Percentiles rank a stretch among this genome's conserved stretches.
phyloP scores from a whole-genome alignment of 768 basidiomycete species.

The Suillus subalutaceus region DNA sequence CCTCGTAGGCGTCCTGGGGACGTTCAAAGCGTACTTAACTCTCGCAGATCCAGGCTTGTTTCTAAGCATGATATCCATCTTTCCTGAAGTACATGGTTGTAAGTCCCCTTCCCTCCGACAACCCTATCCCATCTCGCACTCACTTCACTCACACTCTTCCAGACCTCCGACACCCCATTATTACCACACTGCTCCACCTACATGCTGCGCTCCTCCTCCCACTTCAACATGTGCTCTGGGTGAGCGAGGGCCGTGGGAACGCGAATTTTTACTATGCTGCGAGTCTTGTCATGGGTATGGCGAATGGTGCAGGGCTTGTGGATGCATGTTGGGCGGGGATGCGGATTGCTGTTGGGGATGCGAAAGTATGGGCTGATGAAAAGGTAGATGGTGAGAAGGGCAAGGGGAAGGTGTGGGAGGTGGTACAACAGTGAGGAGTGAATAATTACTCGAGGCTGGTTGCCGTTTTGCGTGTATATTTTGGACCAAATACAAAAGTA shows the following conservation, averaged over 20 bases:
- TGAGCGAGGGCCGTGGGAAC: conserved; percentile 89
- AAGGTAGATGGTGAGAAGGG: conserved; percentile 39
- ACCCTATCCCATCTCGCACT: background rate
- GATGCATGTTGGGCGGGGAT: conserved; percentile 87
- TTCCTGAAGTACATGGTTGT: conserved; percentile 87
- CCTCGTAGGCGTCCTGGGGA: conserved; percentile 74
- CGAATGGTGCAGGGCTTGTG: conserved; percentile 79
- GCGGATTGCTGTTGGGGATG: conserved; percentile 65
- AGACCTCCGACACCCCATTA: conserved; percentile 87
- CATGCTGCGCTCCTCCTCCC: conserved; percentile 88
- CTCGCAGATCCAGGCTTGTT: conserved; percentile 90
- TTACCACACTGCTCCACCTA: conserved; percentile 79
- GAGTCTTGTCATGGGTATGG: conserved; percentile 90
- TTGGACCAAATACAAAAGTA: background rate
- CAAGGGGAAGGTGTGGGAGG: conserved; percentile 26
- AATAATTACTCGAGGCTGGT: background rate
- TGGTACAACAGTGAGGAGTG: conserved; percentile 28
- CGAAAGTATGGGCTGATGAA: conserved; percentile 44
- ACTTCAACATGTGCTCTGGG: conserved; percentile 91
- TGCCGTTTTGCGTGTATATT: background rate
- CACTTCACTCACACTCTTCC: conserved; percentile 5
- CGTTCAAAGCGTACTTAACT: conserved; percentile 91
- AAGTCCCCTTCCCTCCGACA: conserved; percentile 32
- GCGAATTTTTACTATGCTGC: conserved; percentile 99
- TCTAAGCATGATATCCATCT: conserved; percentile 76